Conservation (phyloP, 1,284 basidiomycete species). For the Stereum hirsutum region DNA sequence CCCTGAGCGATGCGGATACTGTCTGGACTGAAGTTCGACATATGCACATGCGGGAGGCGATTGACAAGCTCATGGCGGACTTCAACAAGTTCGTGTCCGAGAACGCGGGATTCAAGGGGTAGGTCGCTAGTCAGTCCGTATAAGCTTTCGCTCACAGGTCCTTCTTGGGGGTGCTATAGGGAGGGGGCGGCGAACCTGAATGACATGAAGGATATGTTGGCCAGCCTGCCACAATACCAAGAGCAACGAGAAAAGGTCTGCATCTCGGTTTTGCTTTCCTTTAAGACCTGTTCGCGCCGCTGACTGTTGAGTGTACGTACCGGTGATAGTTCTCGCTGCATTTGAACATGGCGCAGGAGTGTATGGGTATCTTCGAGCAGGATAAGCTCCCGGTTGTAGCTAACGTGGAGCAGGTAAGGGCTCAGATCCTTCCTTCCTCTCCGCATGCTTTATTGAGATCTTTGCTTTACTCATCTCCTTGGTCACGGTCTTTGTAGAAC, state of each 20-base stretch:
- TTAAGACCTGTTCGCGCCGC: not conserved
- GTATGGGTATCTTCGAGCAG: conserved; percentile 89
- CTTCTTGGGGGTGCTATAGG: conserved; percentile 21
- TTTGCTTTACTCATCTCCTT: not conserved
- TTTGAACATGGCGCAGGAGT: conserved; percentile 95
- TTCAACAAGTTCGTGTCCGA: conserved; percentile 93
- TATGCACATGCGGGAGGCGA: conserved; percentile 97
- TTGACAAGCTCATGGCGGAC: conserved; percentile 92
- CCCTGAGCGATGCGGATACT: conserved; percentile 77
- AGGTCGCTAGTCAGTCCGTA: conserved; percentile 19
- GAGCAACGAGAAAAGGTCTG: conserved; percentile 90
- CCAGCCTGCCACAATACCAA: conserved; percentile 90
- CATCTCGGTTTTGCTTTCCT: not conserved
- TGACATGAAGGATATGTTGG: conserved; percentile 99
- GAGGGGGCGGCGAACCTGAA: conserved; percentile 84
- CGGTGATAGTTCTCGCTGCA: conserved; percentile 86
- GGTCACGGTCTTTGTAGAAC: conserved; percentile 36
- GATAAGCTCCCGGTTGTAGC: conserved; percentile 83
- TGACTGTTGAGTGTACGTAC: not conserved
- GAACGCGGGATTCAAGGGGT: conserved; percentile 87
- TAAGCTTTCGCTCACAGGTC: not conserved
- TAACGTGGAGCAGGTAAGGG: conserved; percentile 92
- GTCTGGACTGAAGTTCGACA: conserved; percentile 93
- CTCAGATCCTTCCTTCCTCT: conserved; percentile 9
- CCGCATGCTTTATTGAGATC: not conserved